Conservation (phyloP, 495 filamentous ascomycete genomes). For the Pseudoneurospora amorphoporcata region DNA sequence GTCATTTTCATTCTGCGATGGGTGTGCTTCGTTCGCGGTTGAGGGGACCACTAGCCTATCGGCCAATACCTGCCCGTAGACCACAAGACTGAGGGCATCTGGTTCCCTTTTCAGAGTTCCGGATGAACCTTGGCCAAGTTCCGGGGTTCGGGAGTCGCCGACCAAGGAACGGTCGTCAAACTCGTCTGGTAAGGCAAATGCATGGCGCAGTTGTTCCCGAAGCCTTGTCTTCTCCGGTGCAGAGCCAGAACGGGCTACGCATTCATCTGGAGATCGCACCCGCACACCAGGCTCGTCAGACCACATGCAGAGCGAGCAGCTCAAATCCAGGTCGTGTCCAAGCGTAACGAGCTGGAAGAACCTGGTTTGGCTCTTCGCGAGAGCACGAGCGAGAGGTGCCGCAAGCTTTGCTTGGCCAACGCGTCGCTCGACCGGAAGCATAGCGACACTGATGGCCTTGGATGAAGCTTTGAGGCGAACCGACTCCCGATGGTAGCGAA, state of each 20-base stretch:
- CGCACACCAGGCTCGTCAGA: conserved; percentile 4
- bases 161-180: conserved; percentile 13
- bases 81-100: conserved; percentile 3
- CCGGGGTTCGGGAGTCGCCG: neutral
- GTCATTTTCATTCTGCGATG: neutral
- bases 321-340: conserved; percentile 16
- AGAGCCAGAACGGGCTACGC: neutral
- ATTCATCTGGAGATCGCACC: conserved; percentile 3
- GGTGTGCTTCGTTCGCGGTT: neutral
- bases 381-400: neutral
- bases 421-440: conserved; percentile 11
- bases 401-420: neutral
- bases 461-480: conserved; percentile 6
- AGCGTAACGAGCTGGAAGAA: conserved; percentile 24
- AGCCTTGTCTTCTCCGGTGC: conserved; percentile 1
- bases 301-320: conserved; percentile 21
- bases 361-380: conserved; percentile 7
- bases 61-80: neutral
- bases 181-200: conserved; percentile 20
- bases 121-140: neutral
- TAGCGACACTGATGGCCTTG: conserved; percentile 10
- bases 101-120: neutral
- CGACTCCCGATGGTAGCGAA: conserved; percentile 12
- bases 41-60: neutral
- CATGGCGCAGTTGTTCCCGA: conserved; percentile 1